Evolutionary conservation across 1,284 basidiomycete species (phyloP).

Genomic region (Sanghuangporus baumii): DNA sequence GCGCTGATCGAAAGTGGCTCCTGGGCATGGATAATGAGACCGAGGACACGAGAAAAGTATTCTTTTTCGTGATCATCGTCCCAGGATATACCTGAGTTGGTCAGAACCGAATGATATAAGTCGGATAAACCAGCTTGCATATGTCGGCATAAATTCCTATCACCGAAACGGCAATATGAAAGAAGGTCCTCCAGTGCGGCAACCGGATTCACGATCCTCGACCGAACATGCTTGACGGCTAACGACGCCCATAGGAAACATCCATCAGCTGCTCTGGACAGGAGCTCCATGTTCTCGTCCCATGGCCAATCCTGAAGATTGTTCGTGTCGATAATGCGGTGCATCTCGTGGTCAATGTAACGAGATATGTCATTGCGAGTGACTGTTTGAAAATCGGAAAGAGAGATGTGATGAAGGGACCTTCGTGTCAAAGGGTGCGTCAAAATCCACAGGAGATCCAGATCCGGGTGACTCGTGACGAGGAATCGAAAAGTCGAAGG

Average conservation of each 20-base stretch:
- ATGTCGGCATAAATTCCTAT: too few species aligned
- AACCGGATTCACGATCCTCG: too few species aligned
- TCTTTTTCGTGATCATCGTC: too few species aligned
- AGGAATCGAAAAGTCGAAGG: not conserved
- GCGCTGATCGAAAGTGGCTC: too few species aligned
- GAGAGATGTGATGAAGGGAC: not conserved
- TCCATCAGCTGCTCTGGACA: not conserved
- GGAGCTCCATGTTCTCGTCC: not conserved
- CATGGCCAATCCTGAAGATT: not conserved
- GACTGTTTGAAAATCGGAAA: not conserved
- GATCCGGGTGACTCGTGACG: not conserved
- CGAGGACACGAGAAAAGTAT: too few species aligned
- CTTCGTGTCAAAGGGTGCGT: not conserved
- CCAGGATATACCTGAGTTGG: too few species aligned
- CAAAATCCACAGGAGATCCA: not conserved
- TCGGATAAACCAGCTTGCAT: too few species aligned
- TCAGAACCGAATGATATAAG: too few species aligned
- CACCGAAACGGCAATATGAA: too few species aligned
- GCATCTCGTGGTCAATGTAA: constrained; percentile 3
- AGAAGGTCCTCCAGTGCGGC: too few species aligned
- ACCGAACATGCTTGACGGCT: not conserved
- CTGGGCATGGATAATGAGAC: too few species aligned
- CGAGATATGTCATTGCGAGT: not conserved
- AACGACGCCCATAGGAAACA: not conserved
- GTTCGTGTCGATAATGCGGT: not conserved